Conservation (phyloP, 2,329 filamentous ascomycete genomes). For the Didymella arachidicola region DNA sequence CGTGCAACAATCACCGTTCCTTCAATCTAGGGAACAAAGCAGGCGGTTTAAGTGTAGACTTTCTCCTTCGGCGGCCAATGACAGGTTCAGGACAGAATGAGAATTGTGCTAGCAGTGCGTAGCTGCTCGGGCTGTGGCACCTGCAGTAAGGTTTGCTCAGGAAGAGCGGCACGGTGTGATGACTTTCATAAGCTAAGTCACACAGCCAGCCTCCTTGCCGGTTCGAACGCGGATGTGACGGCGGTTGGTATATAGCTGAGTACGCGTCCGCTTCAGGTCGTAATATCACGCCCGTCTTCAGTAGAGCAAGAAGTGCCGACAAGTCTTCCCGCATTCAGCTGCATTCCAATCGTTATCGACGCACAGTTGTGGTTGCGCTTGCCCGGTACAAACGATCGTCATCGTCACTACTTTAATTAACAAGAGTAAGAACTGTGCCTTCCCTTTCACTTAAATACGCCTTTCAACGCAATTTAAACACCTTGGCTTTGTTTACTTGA, state of each 20-base stretch:
- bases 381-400: constrained; percentile 8
- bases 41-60: constrained; percentile 14
- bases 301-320: constrained; percentile 1
- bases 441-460: constrained; percentile 12
- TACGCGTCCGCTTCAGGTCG: constrained; percentile 7
- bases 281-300: constrained; percentile 7
- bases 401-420: constrained; percentile 9
- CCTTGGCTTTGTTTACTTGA: neutral
- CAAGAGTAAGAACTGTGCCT: constrained; percentile 15
- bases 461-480: neutral
- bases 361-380: constrained; percentile 9
- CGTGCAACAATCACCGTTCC: constrained; percentile 13
- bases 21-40: constrained; percentile 20
- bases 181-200: neutral
- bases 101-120: constrained; percentile 8
- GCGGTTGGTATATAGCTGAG: constrained; percentile 18
- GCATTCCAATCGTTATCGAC: constrained; percentile 7
- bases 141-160: constrained; percentile 14
- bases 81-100: constrained; percentile 8
- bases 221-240: constrained; percentile 5
- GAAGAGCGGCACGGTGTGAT: constrained; percentile 12
- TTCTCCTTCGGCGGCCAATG: constrained; percentile 11
- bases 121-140: constrained; percentile 15
- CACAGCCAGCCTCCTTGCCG: constrained; percentile 16
- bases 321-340: constrained; percentile 9